Conservation (phyloP, 371 early-diverging fungal species). For the Rhizomucor miehei region DNA sequence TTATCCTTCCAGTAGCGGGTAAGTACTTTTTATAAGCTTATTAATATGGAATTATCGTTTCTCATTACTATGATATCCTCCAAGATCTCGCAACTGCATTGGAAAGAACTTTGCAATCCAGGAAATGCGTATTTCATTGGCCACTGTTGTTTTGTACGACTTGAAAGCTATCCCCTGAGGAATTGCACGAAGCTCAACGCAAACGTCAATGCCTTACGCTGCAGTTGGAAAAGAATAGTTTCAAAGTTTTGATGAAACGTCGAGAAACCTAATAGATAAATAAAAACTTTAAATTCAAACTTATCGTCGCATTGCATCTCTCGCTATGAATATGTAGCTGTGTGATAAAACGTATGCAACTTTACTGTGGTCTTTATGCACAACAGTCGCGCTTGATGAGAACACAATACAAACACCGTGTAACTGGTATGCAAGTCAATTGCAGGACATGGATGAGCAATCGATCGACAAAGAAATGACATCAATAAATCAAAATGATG, state of each 20-base stretch:
- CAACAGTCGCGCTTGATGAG: too few species aligned
- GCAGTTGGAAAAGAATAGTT: conserved; percentile 22
- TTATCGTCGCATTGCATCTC: too few species aligned
- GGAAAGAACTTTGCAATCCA: conserved; percentile 50
- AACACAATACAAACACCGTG: too few species aligned
- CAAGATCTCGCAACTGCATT: conserved; percentile 46
- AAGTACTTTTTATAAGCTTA: conserved; percentile 2
- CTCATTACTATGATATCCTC: background rate
- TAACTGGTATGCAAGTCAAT: too few species aligned
- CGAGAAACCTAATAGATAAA: too few species aligned
- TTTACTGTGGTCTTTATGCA: too few species aligned
- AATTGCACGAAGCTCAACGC: conserved; percentile 22
- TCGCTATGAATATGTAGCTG: too few species aligned
- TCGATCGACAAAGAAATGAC: too few species aligned
- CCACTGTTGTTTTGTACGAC: conserved; percentile 28
- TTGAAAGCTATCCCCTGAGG: conserved; percentile 21
- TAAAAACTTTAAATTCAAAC: too few species aligned
- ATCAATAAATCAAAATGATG: too few species aligned
- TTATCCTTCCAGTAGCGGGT: conserved; percentile 42
- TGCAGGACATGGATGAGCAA: too few species aligned
- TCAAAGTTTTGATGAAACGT: conserved; percentile 21
- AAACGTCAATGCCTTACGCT: conserved; percentile 24
- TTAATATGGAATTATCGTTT: background rate
- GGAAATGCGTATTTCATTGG: conserved; percentile 44
- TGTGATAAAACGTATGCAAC: too few species aligned